These are phyloP conservation scores for Ogataea hybrid DNA, from an alignment of 1,139 yeast genomes.

Conservation along the genomic window DNA sequence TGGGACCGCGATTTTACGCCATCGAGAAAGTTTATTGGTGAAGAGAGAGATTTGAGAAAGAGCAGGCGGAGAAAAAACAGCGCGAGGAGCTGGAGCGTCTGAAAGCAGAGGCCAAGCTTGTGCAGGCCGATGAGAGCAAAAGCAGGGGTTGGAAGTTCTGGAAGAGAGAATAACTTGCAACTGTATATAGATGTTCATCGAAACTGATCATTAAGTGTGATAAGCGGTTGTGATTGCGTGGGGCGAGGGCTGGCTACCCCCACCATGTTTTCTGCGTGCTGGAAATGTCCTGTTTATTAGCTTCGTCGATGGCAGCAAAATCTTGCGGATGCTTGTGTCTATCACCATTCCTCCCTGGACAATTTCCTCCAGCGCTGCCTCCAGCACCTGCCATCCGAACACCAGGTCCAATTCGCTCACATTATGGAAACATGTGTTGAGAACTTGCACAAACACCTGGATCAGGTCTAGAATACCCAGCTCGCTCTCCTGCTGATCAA, in stretches of 20 bases:
- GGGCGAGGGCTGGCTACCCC: background rate
- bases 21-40: conserved; percentile 39
- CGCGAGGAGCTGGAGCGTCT: conserved; percentile 46
- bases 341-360: conserved; percentile 99
- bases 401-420: conserved; percentile 95
- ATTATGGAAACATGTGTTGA: conserved; percentile 88
- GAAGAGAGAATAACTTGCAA: background rate
- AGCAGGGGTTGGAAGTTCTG: conserved; percentile 13
- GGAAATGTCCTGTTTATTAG: conserved; percentile 47
- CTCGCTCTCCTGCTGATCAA: conserved; percentile 94
- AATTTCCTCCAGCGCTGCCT: conserved; percentile 87
- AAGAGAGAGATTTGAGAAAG: conserved; percentile 49
- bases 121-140: background rate
- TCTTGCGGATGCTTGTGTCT: conserved; percentile 80
- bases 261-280: conserved; percentile 12
- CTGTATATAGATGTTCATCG: conserved; percentile 17
- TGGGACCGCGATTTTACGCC: conserved; percentile 40
- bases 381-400: conserved; percentile 95
- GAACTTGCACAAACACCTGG: conserved; percentile 94
- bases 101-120: conserved; percentile 39
- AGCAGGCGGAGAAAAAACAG: conserved; percentile 45
- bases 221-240: background rate
- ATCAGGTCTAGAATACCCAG: conserved; percentile 90
- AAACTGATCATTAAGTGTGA: background rate
- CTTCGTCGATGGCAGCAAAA: conserved; percentile 73